A percentile compares a stretch with the other conserved stretches of the same genome.
phyloP scores from a whole-genome alignment of 805 yeast species.

The Kodamaea nitidulidarum region DNA sequence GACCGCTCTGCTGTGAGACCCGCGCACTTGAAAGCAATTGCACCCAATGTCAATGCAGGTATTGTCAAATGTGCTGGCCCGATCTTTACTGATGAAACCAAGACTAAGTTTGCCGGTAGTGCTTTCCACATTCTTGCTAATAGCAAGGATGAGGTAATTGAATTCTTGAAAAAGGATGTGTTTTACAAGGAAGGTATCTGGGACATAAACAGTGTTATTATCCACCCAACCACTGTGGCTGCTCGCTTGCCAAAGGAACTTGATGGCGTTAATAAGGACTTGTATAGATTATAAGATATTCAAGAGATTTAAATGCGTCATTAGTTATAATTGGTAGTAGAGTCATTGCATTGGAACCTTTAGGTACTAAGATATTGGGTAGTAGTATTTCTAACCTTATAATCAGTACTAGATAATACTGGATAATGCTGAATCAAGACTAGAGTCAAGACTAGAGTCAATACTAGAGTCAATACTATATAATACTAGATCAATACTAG shows the following conservation, averaged over 20 bases:
- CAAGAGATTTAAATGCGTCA: too few species aligned
- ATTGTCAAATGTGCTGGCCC: conserved; percentile 42
- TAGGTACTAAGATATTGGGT: too few species aligned
- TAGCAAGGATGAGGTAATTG: conserved; percentile 60
- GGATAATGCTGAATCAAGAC: too few species aligned
- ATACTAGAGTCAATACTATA: too few species aligned
- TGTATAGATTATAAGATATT: conserved; percentile 5
- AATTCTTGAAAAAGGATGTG: conserved; percentile 58
- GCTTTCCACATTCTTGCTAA: conserved; percentile 61
- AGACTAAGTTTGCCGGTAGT: conserved; percentile 63
- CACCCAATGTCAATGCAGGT: conserved; percentile 35
- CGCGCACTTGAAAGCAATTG: conserved; percentile 49
- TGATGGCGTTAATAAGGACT: conserved; percentile 23
- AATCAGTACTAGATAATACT: too few species aligned
- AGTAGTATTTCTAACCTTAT: too few species aligned
- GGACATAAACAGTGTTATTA: conserved; percentile 63
- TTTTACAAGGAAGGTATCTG: conserved; percentile 67
- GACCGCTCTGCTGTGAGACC: conserved; percentile 53
- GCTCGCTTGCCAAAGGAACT: conserved; percentile 31
- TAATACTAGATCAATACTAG: too few species aligned
- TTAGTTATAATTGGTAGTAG: too few species aligned
- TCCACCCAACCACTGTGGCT: conserved; percentile 49
- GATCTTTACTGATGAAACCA: conserved; percentile 36
- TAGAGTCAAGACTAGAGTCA: too few species aligned
- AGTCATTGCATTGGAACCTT: too few species aligned